These are phyloP conservation scores for Tylopilus balloui DNA, from an alignment of 768 basidiomycete species.

Conservation along the genomic window DNA sequence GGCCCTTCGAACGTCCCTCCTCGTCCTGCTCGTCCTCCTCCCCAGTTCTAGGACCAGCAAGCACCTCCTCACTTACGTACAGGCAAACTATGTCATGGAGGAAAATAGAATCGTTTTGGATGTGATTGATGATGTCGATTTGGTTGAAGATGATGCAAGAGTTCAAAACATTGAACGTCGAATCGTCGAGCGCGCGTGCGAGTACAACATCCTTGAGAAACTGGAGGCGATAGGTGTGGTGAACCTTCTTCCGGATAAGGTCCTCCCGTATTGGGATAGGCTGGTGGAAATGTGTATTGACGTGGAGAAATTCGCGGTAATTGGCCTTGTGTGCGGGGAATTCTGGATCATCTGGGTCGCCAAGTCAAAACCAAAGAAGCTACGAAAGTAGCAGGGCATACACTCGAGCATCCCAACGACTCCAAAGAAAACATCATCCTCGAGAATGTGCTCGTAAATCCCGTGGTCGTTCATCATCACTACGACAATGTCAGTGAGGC, in stretches of 20 bases:
- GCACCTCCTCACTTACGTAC: constrained; percentile 69
- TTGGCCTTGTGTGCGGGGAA: constrained; percentile 96
- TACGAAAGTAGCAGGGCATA: constrained; percentile 38
- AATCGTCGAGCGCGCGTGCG: constrained; percentile 90
- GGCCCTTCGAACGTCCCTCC: constrained; percentile 24
- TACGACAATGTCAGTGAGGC: constrained; percentile 29
- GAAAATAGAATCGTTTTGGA: constrained; percentile 74
- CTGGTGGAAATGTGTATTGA: constrained; percentile 82
- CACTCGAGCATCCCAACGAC: constrained; percentile 98
- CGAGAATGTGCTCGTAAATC: constrained; percentile 91
- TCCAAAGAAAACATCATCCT: constrained; percentile 88
- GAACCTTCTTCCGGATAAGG: constrained; percentile 79
- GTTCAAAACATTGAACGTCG: constrained; percentile 95
- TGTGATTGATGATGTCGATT: constrained; percentile 91
- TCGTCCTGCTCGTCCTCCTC: constrained; percentile 29
- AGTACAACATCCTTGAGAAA: constrained; percentile 99
- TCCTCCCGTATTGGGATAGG: constrained; percentile 80
- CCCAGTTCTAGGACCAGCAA: constrained; percentile 38
- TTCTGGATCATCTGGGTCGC: constrained; percentile 81
- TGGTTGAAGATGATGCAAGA: constrained; percentile 99
- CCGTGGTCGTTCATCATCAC: constrained; percentile 94
- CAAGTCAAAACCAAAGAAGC: constrained; percentile 12
- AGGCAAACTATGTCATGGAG: constrained; percentile 72
- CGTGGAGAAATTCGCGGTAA: constrained; percentile 88
- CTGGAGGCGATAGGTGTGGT: constrained; percentile 94